Percentiles rank a stretch among this genome's conserved stretches.
Evolutionary conservation across 2,329 filamentous ascomycete genomes (phyloP).

Genomic region (Exophiala sp.): DNA sequence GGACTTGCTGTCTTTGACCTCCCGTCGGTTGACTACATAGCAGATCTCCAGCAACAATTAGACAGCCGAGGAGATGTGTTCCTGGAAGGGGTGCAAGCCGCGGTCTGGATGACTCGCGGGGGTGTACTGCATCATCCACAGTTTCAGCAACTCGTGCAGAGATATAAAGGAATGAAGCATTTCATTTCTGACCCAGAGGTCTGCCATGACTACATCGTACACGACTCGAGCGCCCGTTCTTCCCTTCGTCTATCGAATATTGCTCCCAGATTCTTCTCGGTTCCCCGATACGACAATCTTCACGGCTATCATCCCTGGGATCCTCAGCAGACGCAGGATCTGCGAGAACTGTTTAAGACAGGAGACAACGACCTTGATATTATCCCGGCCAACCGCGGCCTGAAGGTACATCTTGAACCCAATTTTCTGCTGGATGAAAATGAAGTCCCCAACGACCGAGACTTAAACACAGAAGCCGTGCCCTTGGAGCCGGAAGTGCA

Average conservation of each 20-base stretch:
- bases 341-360: not conserved
- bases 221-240: conserved; percentile 61
- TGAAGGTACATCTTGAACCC: conserved; percentile 44
- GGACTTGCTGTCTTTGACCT: conserved; percentile 78
- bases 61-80: conserved; percentile 41
- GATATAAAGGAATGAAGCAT: conserved; percentile 60
- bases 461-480: conserved; percentile 25
- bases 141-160: conserved; percentile 64
- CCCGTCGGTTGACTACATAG: conserved; percentile 63
- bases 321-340: not conserved
- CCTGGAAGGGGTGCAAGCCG: conserved; percentile 59
- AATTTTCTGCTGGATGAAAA: conserved; percentile 35
- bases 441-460: conserved; percentile 30
- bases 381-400: conserved; percentile 38
- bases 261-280: conserved; percentile 65
- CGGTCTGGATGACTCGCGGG: conserved; percentile 77
- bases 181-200: conserved; percentile 68
- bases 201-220: conserved; percentile 67
- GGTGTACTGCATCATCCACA: conserved; percentile 58
- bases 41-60: conserved; percentile 58
- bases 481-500: conserved; percentile 30
- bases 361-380: conserved; percentile 12
- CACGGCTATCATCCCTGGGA: conserved; percentile 5
- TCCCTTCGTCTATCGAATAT: conserved; percentile 65
- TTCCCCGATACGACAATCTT: conserved; percentile 60